Base-by-base conservation (phyloP, 192 early-diverging fungal genomes). In the Radiomyces spectabilis region DNA sequence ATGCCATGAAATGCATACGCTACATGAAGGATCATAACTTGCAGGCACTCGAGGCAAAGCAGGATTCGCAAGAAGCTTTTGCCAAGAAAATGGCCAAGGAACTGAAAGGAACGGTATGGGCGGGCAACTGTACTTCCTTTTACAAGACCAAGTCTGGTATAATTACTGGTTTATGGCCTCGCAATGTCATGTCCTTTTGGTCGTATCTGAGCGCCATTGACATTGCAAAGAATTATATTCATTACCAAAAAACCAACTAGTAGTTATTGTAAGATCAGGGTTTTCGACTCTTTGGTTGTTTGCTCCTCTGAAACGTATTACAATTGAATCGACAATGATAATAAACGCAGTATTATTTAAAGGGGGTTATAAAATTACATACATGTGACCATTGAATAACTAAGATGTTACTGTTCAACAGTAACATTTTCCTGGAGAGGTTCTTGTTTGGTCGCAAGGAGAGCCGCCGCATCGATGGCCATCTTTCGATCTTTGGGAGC, bases 41-140 rank as follows among this genome's bases (percentile, higher is more conserved):
- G 2, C 46, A 54, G 1, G 46, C 69, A 4, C 16, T 78, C 3
- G 67, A 74, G 15, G 64, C 69, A 15, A 71, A 30, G 0, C 41
- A 42, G 9, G 52, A 44, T 4, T 66, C 69, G 2, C 68, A 66
- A 35, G 34, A 67, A 8, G 45, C 39, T 0, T 76, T 69, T 34
- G 46, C 54, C 10, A 56, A 32, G 13, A 51, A 61, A 0, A 33
- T 72, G 1, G 53, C 63, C 29, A 47, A 59, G 18, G 61, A 53
- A n/a, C 44, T 77, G 51, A 38, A 71, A 44, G 34, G 51, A 2
- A 79, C 68, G 12, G 72, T 71, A 19, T 82, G 80, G 80, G 10
- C 27, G 9, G 68, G 68, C 8, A 54, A 58, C 5, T 82, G 80
- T 59, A 56, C 46, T 13, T 73, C 69, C 24, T 82, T 74, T 74